These are phyloP conservation scores for Paspalum notatum DNA, from an alignment of 176 grass and related monocot species.

Conservation along the genomic window DNA sequence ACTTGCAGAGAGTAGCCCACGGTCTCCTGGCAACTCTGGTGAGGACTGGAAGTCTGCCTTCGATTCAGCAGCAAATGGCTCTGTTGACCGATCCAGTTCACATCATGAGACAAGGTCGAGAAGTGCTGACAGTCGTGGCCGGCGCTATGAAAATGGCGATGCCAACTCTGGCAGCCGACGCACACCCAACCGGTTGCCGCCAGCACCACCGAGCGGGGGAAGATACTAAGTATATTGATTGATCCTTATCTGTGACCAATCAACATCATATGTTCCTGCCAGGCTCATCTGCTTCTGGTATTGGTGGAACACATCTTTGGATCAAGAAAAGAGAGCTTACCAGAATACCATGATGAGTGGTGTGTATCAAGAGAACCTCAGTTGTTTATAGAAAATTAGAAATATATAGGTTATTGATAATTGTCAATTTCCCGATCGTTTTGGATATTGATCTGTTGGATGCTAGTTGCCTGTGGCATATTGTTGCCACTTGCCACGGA, in stretches of 20 bases:
- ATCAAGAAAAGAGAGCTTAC: conserved; percentile 15
- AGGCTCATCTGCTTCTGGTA: conserved; percentile 5
- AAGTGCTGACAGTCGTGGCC: conserved; percentile 70
- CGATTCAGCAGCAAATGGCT: conserved; percentile 65
- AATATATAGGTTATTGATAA: conserved; percentile 53
- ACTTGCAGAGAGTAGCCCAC: conserved; percentile 70
- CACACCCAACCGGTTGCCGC: conserved; percentile 85
- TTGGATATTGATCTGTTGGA: conserved; percentile 51
- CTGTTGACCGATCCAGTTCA: conserved; percentile 50
- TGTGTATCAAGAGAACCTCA: conserved; percentile 56
- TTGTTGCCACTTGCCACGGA: conserved; percentile 34
- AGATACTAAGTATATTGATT: conserved; percentile 55
- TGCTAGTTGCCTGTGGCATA: conserved; percentile 46
- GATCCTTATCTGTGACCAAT: conserved; percentile 25
- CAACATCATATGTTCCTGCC: conserved; percentile 34
- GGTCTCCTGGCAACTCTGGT: conserved; percentile 55
- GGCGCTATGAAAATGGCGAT: conserved; percentile 79
- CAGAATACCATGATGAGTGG: conserved; percentile 17
- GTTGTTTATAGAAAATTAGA: conserved; percentile 64
- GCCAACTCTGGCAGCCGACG: conserved; percentile 67
- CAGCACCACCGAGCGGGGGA: conserved; percentile 56
- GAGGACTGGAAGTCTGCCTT: conserved; percentile 98
- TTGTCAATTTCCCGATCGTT: conserved; percentile 40
- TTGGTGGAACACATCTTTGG: conserved; percentile 18
- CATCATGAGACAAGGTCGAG: conserved; percentile 72